Base-by-base conservation (phyloP, 2,329 filamentous ascomycete species). In the Elsinoe necatrix region DNA sequence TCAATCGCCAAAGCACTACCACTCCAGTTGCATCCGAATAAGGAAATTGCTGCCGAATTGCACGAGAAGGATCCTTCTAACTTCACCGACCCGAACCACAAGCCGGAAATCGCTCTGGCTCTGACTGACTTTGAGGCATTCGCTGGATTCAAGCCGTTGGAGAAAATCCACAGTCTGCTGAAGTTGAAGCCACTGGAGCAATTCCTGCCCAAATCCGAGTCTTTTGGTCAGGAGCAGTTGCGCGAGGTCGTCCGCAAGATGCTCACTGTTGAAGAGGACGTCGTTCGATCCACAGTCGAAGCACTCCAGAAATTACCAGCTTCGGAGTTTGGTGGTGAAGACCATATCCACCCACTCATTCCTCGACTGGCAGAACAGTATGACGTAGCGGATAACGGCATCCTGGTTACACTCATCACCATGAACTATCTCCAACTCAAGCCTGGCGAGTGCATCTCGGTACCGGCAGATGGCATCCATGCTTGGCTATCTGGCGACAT, bases 81-180 rank as follows among this genome's bases (percentile, higher is more conserved):
- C 57, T 90, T 86, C 67, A 80, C 80, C 1, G 86, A 91, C 61
- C 72, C 79, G 2, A 90, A 90, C 67, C 86, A 90, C 74, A 90
- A 90, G 70, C 86, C 87, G 1, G 86, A 91, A 66, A 90, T 91
- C 55, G 86, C 86, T 0, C 73, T 91, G 1, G 86, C 86, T 0
- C 71, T 90, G 0, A 77, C 79, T 11, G 79, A 82, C 20, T 90
- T 91, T 63, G 86, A 90, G 67, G 82, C 86, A 0, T 90, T 91
- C 63, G 84, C 82, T 8, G 86, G 86, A 4, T 90, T 84, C 73
- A 89, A 87, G 65, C 81, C 84, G 0, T 71, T 86, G 0, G 65
- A 69, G 8, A 74, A 83, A 1, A 83, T 90, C 57, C 70, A 81
- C 29, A 66, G 73, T 0, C 70, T 89, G 1, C 77, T 89, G 64